phyloP scores from a whole-genome alignment of 768 basidiomycete genomes.

The Psilocybe sp. region DNA sequence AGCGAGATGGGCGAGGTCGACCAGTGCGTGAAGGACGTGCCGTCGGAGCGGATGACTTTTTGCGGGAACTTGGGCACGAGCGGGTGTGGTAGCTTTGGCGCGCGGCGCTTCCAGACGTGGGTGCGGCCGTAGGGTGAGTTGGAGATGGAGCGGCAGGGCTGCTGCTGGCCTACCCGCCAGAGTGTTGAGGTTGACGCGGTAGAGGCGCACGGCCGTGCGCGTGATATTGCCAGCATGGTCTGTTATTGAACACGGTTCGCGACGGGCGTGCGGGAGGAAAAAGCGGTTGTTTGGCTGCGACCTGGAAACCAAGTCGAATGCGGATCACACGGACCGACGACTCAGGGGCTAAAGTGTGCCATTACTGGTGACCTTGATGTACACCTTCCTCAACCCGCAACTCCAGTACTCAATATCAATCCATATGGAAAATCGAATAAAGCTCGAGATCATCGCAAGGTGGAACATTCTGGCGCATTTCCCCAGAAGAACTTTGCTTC shows the following conservation, averaged over 20 bases:
- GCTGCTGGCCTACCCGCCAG: slow-evolving; percentile 2
- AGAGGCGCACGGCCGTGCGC: slow-evolving; percentile 3
- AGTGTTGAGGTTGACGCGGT: slow-evolving; percentile 2
- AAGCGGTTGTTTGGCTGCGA: slow-evolving; percentile 8
- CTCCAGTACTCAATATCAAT: too few relatives aligned
- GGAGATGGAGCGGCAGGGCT: slow-evolving; percentile 40
- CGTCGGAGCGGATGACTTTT: slow-evolving; percentile 82
- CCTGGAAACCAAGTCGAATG: neutral
- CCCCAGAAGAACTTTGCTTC: too few relatives aligned
- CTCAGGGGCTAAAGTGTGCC: too few relatives aligned
- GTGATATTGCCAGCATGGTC: slow-evolving; percentile 12
- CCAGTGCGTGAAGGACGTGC: slow-evolving; percentile 84
- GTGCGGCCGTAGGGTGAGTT: slow-evolving; percentile 81
- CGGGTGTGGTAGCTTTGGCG: slow-evolving; percentile 73
- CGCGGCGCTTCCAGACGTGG: slow-evolving; percentile 74
- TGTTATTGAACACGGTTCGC: neutral
- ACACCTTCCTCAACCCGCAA: too few relatives aligned
- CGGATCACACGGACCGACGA: too few relatives aligned
- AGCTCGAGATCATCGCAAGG: too few relatives aligned
- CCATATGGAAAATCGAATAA: too few relatives aligned
- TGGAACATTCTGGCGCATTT: too few relatives aligned
- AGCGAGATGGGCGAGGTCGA: slow-evolving; percentile 82
- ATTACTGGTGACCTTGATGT: too few relatives aligned
- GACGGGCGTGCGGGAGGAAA: neutral
- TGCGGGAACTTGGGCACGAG: slow-evolving; percentile 86